Evolutionary conservation across 139 green algal species (phyloP), one percentile per base, ranked within the genome.

Genomic region (Coccomyxa sp.): DNA sequence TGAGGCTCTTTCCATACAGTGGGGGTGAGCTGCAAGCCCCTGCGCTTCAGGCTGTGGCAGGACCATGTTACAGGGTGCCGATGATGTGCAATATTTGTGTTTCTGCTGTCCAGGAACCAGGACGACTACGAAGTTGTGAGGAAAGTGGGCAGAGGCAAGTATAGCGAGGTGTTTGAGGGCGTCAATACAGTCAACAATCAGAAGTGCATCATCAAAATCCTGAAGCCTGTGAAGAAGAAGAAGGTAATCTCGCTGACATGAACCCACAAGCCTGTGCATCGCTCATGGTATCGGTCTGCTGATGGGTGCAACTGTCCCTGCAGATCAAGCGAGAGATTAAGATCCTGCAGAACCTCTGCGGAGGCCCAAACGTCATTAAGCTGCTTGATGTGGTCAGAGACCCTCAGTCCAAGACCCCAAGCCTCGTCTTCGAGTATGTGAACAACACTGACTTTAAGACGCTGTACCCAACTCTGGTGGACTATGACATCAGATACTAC

Each of bases 151-250:
- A 88, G 96, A 8, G 97, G 97, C 40, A 99, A 99, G 87, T 99
- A 99, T 88, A 96, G 89, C 82, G 97, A 99, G 85, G 97, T 99
- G 39, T 99, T 99, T 85, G 97, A 99, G 87, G 95, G 95, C 37
- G 78, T 97, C 24, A 93, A 97, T 76, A 84, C 87, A 7, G 69
- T 85, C 29, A 93, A 84, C 54, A 87, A 88, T 69, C 78, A 95
- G 34, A 88, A 88, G 31, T 98, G 94, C 86, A 95, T 99, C 74
- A 97, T 98, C 83, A 99, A 99, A 79, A 98, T 99, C 58, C 86
- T 99, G 9, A 99, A 99, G 79, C 96, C 96, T 8, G 96, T 99
- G 33, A 99, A 99, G 83, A 98, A 99, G 89, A 98, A 98, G 86
- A 97, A 99, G 88, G 88, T 89, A 55, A 22, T 18, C 50, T 22